These are phyloP conservation scores for Hanseniaspora pseudoguilliermondii DNA, from an alignment of 805 yeast species.

Conservation along the genomic window DNA sequence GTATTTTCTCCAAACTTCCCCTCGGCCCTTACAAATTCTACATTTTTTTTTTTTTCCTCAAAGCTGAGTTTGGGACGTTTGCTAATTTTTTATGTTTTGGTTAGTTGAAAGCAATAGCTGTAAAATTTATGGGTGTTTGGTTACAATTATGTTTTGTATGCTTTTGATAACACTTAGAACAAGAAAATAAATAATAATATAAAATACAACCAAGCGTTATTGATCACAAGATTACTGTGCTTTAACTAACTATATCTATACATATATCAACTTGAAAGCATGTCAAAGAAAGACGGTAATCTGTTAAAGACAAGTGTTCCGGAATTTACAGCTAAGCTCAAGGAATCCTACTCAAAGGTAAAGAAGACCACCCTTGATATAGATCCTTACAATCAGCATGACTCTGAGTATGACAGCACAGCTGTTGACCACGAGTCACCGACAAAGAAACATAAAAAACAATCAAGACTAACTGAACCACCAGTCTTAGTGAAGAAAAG, in stretches of 20 bases:
- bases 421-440: conserved; percentile 8
- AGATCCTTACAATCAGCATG: background rate
- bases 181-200: background rate
- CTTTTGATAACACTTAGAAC: background rate
- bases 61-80: no score
- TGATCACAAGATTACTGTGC: no score
- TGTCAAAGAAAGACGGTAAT: background rate
- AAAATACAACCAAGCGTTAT: background rate
- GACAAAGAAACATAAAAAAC: conserved; percentile 4
- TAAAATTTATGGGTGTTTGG: no score
- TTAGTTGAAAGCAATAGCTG: no score
- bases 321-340: background rate
- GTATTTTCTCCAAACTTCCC: no score
- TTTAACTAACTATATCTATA: background rate
- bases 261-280: background rate
- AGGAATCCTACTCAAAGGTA: background rate
- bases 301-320: background rate
- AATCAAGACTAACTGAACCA: background rate
- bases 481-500: background rate
- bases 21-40: no score
- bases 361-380: background rate
- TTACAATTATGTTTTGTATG: background rate
- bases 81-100: no score
- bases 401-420: background rate
- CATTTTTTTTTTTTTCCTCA: no score